Evolutionary conservation across 208 protist genomes (phyloP).

Genomic region (Tetramitus jugosus): DNA sequence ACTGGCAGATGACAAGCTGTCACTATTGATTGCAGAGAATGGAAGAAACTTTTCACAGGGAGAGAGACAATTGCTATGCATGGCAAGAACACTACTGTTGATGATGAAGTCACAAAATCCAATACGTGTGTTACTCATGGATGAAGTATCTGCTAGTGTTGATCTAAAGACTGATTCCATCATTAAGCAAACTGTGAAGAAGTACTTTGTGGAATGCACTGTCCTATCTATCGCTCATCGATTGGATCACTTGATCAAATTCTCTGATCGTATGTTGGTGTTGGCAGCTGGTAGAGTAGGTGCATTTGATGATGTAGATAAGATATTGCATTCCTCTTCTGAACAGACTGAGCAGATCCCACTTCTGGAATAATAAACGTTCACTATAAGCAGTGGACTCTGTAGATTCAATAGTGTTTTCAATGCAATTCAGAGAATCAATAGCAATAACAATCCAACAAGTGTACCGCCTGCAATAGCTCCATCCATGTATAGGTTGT

Average conservation of each 20-base stretch:
- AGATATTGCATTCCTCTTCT: no score
- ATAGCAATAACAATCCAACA: no score
- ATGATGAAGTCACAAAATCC: slow-evolving; percentile 24
- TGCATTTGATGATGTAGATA: no score
- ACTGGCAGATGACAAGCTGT: not conserved
- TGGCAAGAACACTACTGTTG: slow-evolving; percentile 37
- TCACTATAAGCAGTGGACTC: no score
- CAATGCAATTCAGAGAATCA: no score
- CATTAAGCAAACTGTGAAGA: slow-evolving; percentile 21
- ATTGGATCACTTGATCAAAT: slow-evolving; percentile 33
- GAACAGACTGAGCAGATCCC: no score
- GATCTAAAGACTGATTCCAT: slow-evolving; percentile 26
- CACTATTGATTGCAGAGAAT: slow-evolving; percentile 24
- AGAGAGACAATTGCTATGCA: slow-evolving; percentile 14
- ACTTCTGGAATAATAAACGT: no score
- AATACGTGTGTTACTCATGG: slow-evolving; percentile 46
- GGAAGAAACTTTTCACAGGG: slow-evolving; percentile 50
- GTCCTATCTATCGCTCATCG: slow-evolving; percentile 28
- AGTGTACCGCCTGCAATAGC: no score
- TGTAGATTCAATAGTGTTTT: no score
- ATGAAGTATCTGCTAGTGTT: slow-evolving; percentile 56
- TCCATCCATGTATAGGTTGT: no score
- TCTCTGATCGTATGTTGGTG: slow-evolving; percentile 47
- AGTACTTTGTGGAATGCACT: slow-evolving; percentile 20
- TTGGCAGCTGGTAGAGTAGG: slow-evolving; percentile 43